Base-by-base conservation (phyloP, 208 protist species). In the Trypanosoma congolense region DNA sequence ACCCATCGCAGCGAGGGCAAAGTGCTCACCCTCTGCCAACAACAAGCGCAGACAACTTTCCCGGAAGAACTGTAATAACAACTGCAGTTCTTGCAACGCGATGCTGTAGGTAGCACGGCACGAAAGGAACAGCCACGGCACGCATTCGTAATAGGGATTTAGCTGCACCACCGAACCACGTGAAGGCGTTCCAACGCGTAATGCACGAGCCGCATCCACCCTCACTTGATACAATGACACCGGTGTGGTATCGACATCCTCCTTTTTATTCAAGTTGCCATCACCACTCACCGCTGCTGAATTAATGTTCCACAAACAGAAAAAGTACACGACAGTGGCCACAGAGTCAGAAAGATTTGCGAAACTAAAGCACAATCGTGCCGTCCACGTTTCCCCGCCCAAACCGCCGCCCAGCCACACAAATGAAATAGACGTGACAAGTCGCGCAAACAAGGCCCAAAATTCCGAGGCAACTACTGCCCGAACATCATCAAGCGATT, bases 21-120 rank as follows among this genome's bases (percentile, higher is more conserved):
- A 78, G 59, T 76, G 89, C 51, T 95, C 91, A 6, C 88, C 92
- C 43, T 96, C 88, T 9, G 84, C 73, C 5, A 97, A 62, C 19
- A 94, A 36, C 28, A 96, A 62, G 18, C 89, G 87, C 25, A 95
- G 54, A 40, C 85, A 41, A 52, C 86, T 92, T 71, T 96, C 89
- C 21, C 70, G 56, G 21, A 90, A 70, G 51, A 96, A 96, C 14
- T 76, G 56, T 16, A 28, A 14, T 16, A 88, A 45, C 44, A 93
- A 64, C 29, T 54, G n/a, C 19, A 50, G 5, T 16, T 80, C 61
- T 8, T 41, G 50, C 14, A 54, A 21, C 25, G 52, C 65, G 10
- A 21, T 35, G 0, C 16, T 38, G 22, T n/a, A 24, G n/a, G 19
- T 36, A 19, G 38, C 41, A 19, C 31, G 45, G 24, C 4, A 52